Percentiles rank a stretch among this genome's conserved stretches.
phyloP scores from a whole-genome alignment of 495 filamentous ascomycete species.

The Xylaria telfairii region DNA sequence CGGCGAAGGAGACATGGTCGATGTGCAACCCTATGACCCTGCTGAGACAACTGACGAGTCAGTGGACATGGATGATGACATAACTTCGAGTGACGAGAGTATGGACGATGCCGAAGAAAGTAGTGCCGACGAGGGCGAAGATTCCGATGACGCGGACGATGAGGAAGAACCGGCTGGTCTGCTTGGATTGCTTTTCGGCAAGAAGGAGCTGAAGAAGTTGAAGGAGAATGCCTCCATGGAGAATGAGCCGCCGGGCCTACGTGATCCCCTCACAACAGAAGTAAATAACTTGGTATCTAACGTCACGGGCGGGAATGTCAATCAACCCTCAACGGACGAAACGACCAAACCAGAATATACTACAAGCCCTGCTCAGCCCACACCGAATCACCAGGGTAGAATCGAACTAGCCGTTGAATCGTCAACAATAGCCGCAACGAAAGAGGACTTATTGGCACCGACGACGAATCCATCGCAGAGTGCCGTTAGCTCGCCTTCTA shows the following conservation, averaged over 20 bases:
- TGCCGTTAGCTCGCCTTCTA: conserved; percentile 13
- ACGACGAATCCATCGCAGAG: background rate
- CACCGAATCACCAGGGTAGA: background rate
- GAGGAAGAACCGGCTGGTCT: conserved; percentile 62
- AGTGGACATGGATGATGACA: conserved; percentile 87
- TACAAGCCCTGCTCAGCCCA: background rate
- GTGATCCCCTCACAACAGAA: background rate
- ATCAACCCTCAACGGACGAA: background rate
- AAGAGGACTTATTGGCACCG: conserved; percentile 1
- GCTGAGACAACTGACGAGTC: conserved; percentile 80
- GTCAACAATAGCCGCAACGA: background rate
- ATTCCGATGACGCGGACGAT: conserved; percentile 59
- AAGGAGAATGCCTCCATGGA: conserved; percentile 31
- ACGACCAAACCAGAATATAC: background rate
- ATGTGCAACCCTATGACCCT: conserved; percentile 62
- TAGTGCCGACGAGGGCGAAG: conserved; percentile 47
- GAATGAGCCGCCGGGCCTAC: background rate
- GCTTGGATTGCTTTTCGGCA: conserved; percentile 68
- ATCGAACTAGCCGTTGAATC: background rate
- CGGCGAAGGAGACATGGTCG: conserved; percentile 37
- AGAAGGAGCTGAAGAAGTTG: conserved; percentile 53
- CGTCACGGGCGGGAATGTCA: background rate
- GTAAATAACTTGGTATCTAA: background rate
- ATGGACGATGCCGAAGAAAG: conserved; percentile 50
- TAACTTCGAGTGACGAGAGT: conserved; percentile 70